Evolutionary conservation across 768 basidiomycete genomes (phyloP), one percentile per base, ranked within the genome.

Genomic region (Termitomyces sp.): DNA sequence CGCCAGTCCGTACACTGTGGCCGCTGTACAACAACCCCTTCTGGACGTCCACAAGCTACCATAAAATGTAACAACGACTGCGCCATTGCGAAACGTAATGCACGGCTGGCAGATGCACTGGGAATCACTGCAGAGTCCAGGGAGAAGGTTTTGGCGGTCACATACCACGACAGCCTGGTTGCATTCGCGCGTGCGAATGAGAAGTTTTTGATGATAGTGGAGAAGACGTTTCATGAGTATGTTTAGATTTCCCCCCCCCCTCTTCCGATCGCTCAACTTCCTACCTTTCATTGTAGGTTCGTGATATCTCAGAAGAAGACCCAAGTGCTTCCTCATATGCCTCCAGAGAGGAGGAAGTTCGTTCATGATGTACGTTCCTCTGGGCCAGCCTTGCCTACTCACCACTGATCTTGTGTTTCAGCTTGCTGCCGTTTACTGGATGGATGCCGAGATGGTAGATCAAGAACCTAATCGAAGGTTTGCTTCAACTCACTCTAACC

Each of bases 371-470:
- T 88, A 64, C 55, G 87, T 69, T 4, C 8, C 74, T 31, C 59
- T 48, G 24, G 12, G 29, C 58, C 49, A 22, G 10, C 49, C 29
- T 39, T 45, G 28, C 9, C 9, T 28, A 45, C 34, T 31, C 49
- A 55, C 49, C 15, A 48, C 48, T 49, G 28, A 62, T 36, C 54
- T 16, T 52, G 48, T 54, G 20, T 36, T n/a, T 31, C 42, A 90
- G 84, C 80, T 97, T 22, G 90, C 92, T 1, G 75, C 80, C 7
- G 73, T 87, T 5, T 98, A 96, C 68, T 80, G 92, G 20, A 83
- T 98, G 68, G 88, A 92, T 59, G 85, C 88, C 0, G 83, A 90
- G 63, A 84, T 94, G 76, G 83, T 99, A 20, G 96, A 98, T 68
- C 89, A 90, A 64, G 96, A 97, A 64, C 96, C 96, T 0, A 81